phyloP scores from a whole-genome alignment of 768 basidiomycete species.

The Boletus rubroflammeus region DNA sequence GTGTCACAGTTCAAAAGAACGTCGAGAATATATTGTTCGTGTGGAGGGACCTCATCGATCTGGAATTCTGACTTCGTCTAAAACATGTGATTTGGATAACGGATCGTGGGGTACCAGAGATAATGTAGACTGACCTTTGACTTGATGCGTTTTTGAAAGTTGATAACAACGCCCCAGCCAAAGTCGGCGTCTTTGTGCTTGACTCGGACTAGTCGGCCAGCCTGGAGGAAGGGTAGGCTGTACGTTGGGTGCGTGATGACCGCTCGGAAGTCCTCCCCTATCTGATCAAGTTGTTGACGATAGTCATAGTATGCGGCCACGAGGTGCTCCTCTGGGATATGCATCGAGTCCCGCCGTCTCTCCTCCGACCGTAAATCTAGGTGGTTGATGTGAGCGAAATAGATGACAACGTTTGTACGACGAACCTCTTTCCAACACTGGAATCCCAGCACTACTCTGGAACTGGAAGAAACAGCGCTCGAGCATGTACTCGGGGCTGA shows the following conservation, averaged over 20 bases:
- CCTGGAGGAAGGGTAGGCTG: conserved; percentile 88
- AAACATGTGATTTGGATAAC: neutral
- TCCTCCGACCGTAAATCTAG: conserved; percentile 77
- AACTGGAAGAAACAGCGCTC: conserved; percentile 98
- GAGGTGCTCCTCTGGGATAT: conserved; percentile 79
- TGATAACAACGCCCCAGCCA: conserved; percentile 95
- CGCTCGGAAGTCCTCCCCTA: conserved; percentile 82
- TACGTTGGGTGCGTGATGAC: conserved; percentile 96
- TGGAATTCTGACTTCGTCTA: conserved; percentile 65
- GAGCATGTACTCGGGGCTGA: conserved; percentile 98
- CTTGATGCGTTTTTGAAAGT: conserved; percentile 83
- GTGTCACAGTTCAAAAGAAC: conserved; percentile 80
- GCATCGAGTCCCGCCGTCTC: conserved; percentile 53
- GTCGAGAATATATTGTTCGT: conserved; percentile 91
- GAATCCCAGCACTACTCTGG: conserved; percentile 91
- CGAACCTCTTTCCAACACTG: conserved; percentile 77
- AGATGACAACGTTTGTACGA: neutral
- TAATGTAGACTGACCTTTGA: conserved; percentile 54
- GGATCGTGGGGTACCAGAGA: neutral
- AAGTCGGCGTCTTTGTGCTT: conserved; percentile 86
- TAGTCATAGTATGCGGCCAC: conserved; percentile 90
- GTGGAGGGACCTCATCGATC: conserved; percentile 69
- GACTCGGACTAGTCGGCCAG: conserved; percentile 89
- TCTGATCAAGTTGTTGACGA: conserved; percentile 89
- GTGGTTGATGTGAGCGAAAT: conserved; percentile 6